Percentiles rank a stretch among this genome's conserved stretches.
Conservation (phyloP, 2,329 filamentous ascomycete genomes). For the Camptophora hylomeconis region DNA sequence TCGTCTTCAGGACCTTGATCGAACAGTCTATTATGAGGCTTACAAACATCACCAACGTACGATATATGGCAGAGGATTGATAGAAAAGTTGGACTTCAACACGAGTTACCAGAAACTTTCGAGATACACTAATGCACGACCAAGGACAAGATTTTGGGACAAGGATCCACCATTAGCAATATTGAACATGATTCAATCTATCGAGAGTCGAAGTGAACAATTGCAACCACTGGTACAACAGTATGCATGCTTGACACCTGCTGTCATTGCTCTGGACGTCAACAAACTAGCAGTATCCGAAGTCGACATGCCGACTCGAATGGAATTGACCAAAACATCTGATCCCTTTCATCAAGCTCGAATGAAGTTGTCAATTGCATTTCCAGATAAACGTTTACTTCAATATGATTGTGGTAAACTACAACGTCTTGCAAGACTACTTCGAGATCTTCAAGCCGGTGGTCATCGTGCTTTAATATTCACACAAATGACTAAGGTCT, state of each 20-base stretch:
- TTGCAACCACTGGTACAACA: conserved; percentile 68
- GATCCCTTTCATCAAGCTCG: conserved; percentile 92
- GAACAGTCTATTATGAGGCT: conserved; percentile 67
- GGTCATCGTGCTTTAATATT: conserved; percentile 95
- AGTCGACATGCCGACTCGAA: conserved; percentile 43
- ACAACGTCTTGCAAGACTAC: conserved; percentile 72
- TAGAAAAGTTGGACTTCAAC: conserved; percentile 59
- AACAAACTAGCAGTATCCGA: conserved; percentile 52
- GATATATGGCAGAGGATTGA: conserved; percentile 66
- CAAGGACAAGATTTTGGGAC: conserved; percentile 18
- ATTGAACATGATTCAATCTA: conserved; percentile 55
- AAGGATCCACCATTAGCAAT: conserved; percentile 28
- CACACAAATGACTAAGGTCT: conserved; percentile 97
- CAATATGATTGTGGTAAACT: conserved; percentile 98
- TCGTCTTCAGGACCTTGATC: conserved; percentile 65
- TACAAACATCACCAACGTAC: conserved; percentile 68
- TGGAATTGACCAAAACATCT: conserved; percentile 35
- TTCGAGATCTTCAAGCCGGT: conserved; percentile 75
- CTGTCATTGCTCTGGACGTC: conserved; percentile 66
- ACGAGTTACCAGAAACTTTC: conserved; percentile 46
- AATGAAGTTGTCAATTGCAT: conserved; percentile 86
- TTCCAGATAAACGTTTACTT: conserved; percentile 88
- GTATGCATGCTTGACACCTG: conserved; percentile 85
- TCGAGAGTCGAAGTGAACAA: conserved; percentile 57
- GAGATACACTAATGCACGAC: conserved; percentile 40